Evolutionary conservation across 371 early-diverging fungal genomes (phyloP).

Genomic region (Rozella allomycis): DNA sequence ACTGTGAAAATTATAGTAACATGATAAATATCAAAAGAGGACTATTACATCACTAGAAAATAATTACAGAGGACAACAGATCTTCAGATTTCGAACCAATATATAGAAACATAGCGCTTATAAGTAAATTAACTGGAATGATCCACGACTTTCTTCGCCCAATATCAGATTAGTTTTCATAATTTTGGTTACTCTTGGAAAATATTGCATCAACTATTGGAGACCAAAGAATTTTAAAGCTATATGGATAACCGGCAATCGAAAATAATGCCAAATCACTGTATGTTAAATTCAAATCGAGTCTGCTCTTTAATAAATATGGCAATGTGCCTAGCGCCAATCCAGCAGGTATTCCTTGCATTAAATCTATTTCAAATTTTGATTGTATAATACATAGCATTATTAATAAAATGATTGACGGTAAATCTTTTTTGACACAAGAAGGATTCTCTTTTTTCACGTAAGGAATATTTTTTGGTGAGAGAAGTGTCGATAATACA

Average conservation of each 20-base stretch:
- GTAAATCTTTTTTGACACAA: too few species aligned
- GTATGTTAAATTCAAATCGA: too few species aligned
- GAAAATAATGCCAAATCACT: conserved; percentile 80
- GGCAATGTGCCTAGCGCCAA: conserved; percentile 76
- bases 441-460: too few species aligned
- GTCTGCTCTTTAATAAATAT: conserved; percentile 69
- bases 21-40: conserved; percentile 33
- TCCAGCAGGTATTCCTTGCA: neutral
- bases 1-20: conserved; percentile 44
- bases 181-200: conserved; percentile 16
- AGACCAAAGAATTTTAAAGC: neutral
- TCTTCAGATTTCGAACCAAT: conserved; percentile 51
- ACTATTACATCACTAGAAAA: conserved; percentile 5
- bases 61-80: conserved; percentile 31
- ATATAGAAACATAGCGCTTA: conserved; percentile 46
- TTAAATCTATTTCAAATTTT: too few species aligned
- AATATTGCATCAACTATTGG: neutral
- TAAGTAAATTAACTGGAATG: conserved; percentile 76
- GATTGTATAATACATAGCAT: too few species aligned
- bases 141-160: conserved; percentile 94
- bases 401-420: too few species aligned
- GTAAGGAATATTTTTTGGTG: too few species aligned
- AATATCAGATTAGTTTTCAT: conserved; percentile 69
- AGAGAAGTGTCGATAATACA: too few species aligned
- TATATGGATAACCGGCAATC: conserved; percentile 77